Base-by-base conservation (phyloP, 768 basidiomycete genomes). In the Astraeus odoratus region DNA sequence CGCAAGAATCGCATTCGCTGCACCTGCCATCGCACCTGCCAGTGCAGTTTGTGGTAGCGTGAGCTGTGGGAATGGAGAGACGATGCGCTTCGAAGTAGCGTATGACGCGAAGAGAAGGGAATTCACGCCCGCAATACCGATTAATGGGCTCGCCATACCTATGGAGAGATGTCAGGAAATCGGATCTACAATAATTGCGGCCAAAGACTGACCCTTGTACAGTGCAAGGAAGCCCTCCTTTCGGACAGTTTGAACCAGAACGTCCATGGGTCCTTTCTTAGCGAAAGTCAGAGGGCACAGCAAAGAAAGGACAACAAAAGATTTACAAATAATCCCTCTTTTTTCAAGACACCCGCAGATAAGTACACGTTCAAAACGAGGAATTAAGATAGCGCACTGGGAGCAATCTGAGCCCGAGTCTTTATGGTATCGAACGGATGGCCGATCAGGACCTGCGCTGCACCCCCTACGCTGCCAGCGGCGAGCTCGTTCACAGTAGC, bases 51-150 rank as follows among this genome's bases (percentile, higher is more conserved):
- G 79, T 20, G 74, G 72, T 39, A 97, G 70, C 0, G 86, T 81
- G 6, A 94, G 71, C 40, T 92, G 77, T 2, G 87, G 87, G 59
- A 82, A 99, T 0, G 96, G 95, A 1, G 91, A 93, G 34, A 98
- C 74, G 39, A 93, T 63, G 16, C 88, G 81, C 55, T 84, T 73
- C 3, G 91, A 87, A 16, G 76, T 69, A n/a, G 78, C 85, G 56
- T 95, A 97, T 0, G 93, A 81, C 1, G 89, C 86, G 67, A 98
- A 99, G 10, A 98, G 77, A 10, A 98, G 75, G 3, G 92, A 95
- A 67, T 97, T 98, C 56, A 98, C 95, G 8, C 89, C 94, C 2
- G 94, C 90, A 22, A 98, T 86, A 15, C 96, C 96, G 35, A 96
- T 47, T 8, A 98, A 73, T 0, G 96, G 95, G 43, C 86, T 90